Conservation (phyloP, 371 early-diverging fungal genomes). For the Parasitella parasitica region DNA sequence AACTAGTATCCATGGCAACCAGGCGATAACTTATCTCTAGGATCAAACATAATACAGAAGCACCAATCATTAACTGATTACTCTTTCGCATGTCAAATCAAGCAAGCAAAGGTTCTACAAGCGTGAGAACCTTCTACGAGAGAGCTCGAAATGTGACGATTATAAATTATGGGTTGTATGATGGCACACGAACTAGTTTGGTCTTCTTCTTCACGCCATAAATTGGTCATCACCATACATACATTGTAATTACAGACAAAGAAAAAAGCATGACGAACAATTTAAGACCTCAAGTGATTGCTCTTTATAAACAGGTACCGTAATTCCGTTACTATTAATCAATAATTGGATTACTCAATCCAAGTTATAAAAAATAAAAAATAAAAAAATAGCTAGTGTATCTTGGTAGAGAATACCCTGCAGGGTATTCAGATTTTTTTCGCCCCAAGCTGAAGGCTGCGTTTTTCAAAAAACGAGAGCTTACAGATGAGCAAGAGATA, state of each 20-base stretch:
- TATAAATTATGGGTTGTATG: background rate
- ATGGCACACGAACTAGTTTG: too few species aligned
- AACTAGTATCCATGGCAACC: too few species aligned
- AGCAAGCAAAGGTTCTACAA: background rate
- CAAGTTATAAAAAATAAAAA: constrained; percentile 11
- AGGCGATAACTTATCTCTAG: too few species aligned
- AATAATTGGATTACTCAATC: too few species aligned
- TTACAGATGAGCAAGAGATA: constrained; percentile 57
- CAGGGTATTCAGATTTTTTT: constrained; percentile 56
- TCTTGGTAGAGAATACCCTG: constrained; percentile 64
- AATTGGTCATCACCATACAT: background rate
- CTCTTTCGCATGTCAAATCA: too few species aligned
- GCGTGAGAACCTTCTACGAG: background rate
- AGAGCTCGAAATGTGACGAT: background rate
- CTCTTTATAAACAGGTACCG: constrained; percentile 55
- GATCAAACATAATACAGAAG: background rate
- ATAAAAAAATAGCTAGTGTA: constrained; percentile 53
- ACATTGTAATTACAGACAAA: background rate
- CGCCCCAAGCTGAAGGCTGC: constrained; percentile 60
- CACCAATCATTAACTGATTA: background rate
- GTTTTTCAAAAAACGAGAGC: constrained; percentile 63
- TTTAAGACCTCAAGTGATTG: constrained; percentile 49
- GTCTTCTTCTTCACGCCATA: background rate
- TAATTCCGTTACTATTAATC: too few species aligned
- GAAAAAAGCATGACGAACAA: constrained; percentile 12